Evolutionary conservation across 2,329 filamentous ascomycete species (phyloP).

Genomic region (Fusarium phyllophilum): DNA sequence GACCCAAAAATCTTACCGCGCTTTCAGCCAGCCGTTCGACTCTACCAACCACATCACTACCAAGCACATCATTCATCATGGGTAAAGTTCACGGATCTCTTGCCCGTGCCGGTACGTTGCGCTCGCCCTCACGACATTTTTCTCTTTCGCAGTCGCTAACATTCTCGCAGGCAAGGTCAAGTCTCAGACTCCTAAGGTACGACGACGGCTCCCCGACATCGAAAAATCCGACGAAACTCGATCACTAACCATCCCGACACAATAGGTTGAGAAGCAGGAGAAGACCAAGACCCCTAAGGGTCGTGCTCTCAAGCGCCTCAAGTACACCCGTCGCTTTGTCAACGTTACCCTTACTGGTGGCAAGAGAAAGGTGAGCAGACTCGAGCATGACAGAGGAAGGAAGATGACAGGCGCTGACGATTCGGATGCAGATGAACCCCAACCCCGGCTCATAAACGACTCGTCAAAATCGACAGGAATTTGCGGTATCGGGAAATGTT

Average conservation of each 20-base stretch:
- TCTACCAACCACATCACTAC: slow-evolving; percentile 50
- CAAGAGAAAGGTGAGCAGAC: slow-evolving; percentile 88
- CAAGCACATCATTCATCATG: slow-evolving; percentile 69
- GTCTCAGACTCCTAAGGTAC: slow-evolving; percentile 92
- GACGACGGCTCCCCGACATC: slow-evolving; percentile 48
- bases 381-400: background rate
- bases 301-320: slow-evolving; percentile 95
- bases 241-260: slow-evolving; percentile 45
- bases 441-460: slow-evolving; percentile 76
- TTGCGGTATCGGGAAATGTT: slow-evolving; percentile 45
- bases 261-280: slow-evolving; percentile 86
- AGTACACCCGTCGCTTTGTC: slow-evolving; percentile 97
- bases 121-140: slow-evolving; percentile 12
- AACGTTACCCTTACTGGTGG: slow-evolving; percentile 97
- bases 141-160: slow-evolving; percentile 44
- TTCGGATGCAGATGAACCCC: slow-evolving; percentile 80
- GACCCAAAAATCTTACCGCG: slow-evolving; percentile 48
- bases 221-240: slow-evolving; percentile 40
- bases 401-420: slow-evolving; percentile 38
- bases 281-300: slow-evolving; percentile 98
- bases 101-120: slow-evolving; percentile 75
- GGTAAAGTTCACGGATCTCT: slow-evolving; percentile 95
- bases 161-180: slow-evolving; percentile 95
- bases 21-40: slow-evolving; percentile 40
- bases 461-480: slow-evolving; percentile 36